These are phyloP conservation scores for Halenospora varia DNA, from an alignment of 495 filamentous ascomycete genomes.

Conservation along the genomic window DNA sequence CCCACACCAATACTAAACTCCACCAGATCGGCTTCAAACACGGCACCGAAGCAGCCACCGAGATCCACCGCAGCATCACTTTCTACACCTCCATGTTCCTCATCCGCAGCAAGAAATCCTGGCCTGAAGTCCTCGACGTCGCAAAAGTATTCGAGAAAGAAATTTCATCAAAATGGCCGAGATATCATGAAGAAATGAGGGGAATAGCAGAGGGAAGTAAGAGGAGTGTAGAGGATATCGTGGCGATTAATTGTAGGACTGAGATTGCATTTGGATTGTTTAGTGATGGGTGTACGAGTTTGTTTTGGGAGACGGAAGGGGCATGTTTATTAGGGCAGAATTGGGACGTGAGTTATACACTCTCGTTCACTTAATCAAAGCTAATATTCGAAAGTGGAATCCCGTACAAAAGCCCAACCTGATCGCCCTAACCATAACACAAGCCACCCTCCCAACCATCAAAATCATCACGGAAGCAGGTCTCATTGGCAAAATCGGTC, in stretches of 20 bases:
- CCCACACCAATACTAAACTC: background rate
- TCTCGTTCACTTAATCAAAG: background rate
- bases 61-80: background rate
- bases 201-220: constrained; percentile 55
- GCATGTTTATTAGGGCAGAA: constrained; percentile 56
- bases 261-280: constrained; percentile 63
- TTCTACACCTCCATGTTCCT: background rate
- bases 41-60: background rate
- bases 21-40: background rate
- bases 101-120: background rate
- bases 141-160: background rate
- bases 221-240: constrained; percentile 48
- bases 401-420: constrained; percentile 42
- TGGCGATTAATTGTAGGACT: constrained; percentile 64
- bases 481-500: constrained; percentile 65
- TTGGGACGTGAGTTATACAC: constrained; percentile 45
- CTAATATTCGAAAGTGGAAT: constrained; percentile 30
- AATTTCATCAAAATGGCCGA: background rate
- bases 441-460: constrained; percentile 25
- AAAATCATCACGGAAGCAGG: constrained; percentile 54
- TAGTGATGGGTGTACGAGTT: constrained; percentile 59
- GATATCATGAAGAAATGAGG: constrained; percentile 41
- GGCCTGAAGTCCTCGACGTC: background rate
- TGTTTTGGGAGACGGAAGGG: constrained; percentile 42
- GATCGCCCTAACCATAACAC: constrained; percentile 47